phyloP scores from a whole-genome alignment of 2,329 filamentous ascomycete species.

The Cytospora leucostoma region DNA sequence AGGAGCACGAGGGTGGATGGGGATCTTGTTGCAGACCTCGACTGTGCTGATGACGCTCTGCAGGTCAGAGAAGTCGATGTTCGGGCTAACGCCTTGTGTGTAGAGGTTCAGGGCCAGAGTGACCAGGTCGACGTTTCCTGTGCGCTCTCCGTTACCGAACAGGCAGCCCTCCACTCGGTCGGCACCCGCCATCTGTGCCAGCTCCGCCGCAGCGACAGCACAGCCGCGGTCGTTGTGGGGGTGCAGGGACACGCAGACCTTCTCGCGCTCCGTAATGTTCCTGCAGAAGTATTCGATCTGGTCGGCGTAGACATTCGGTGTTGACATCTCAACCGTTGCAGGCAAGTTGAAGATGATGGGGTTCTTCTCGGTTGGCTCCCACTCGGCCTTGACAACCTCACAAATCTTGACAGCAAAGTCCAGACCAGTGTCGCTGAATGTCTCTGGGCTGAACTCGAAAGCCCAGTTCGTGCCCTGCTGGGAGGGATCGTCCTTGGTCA shows the following conservation, averaged over 20 bases:
- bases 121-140: constrained; percentile 92
- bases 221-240: constrained; percentile 94
- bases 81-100: constrained; percentile 83
- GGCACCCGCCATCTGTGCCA: constrained; percentile 95
- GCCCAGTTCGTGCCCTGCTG: constrained; percentile 66
- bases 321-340: constrained; percentile 92
- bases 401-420: constrained; percentile 84
- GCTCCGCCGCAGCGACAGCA: constrained; percentile 83
- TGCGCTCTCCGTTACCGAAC: constrained; percentile 93
- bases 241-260: constrained; percentile 86
- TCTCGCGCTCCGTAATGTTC: constrained; percentile 80
- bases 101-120: constrained; percentile 93
- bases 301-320: constrained; percentile 94
- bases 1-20: constrained; percentile 83
- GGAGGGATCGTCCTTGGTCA: constrained; percentile 77
- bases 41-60: constrained; percentile 83
- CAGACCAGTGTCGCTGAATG: constrained; percentile 85
- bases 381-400: constrained; percentile 90
- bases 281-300: constrained; percentile 95
- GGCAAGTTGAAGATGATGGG: constrained; percentile 97
- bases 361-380: constrained; percentile 76
- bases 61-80: constrained; percentile 90
- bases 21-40: constrained; percentile 92
- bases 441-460: constrained; percentile 83
- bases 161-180: constrained; percentile 92